Base-by-base conservation (phyloP, 495 filamentous ascomycete species). In the Aspergillus cavernicola region DNA sequence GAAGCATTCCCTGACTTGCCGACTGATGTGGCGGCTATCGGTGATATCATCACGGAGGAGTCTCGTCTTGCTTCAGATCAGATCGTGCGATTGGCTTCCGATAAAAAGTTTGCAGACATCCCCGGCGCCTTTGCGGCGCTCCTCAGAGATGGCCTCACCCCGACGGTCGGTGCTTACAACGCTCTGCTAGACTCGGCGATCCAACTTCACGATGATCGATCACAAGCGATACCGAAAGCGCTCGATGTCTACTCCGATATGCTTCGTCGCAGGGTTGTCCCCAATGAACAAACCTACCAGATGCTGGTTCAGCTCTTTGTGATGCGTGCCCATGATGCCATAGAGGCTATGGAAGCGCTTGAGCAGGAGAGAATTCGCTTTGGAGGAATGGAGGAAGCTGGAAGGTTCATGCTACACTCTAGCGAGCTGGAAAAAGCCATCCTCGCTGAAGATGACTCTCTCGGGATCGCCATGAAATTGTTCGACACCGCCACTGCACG, bases 231-330 rank as follows among this genome's bases (percentile, higher is more conserved):
- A 20, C 83, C 88, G 40, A 96, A 95, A 71, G 91, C 89, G 6
- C 80, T 97, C 42, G 90, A 92, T 77, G 86, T 97, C 52, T 97
- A 97, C 73, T 86, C 90, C 36, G 90, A 97, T 66, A 96, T 98
- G 92, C 85, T 96, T 58, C 81, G 87, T 54, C 87, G 91, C 41
- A 86, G 85, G 60, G 85, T 97, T 36, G 69, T 78, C 22, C 92
- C 92, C 13, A 85, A 95, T 62, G 83, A 85, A 52, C 79, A 85
- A 47, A 97, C 91, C 6, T 97, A 95, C 70, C 82, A 89, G 61
- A 89, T 86, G 3, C 71, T 98, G 10, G 86, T 98, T 53, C 81
- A 87, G 56, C 71, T 95, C 33, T 80, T 97, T 28, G 86, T 91
- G 19, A 76, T 81, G 16, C 86, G 88, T 29, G 88, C 90, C 35